Conservation (phyloP, 805 yeast genomes). For the Saccharomycopsis oosterbeekiorum region DNA sequence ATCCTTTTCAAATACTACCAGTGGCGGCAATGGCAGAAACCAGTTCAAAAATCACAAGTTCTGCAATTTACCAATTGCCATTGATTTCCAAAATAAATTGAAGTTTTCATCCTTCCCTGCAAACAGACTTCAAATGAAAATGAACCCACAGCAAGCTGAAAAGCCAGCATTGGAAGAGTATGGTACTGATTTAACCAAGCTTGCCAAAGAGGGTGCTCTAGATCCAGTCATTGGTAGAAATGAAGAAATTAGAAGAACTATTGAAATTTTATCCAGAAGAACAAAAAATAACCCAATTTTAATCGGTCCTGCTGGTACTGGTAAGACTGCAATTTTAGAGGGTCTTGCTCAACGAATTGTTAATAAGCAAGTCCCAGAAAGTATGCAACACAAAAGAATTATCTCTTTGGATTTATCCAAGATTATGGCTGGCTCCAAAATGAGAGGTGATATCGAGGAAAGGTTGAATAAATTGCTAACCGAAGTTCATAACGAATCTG, state of each 20-base stretch:
- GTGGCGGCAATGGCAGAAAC: neutral
- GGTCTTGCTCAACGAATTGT: conserved; percentile 92
- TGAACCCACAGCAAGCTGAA: conserved; percentile 34
- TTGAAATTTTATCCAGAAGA: conserved; percentile 84
- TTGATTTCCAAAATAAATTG: neutral
- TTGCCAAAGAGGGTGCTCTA: conserved; percentile 82
- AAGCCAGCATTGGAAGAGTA: conserved; percentile 74
- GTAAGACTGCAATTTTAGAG: conserved; percentile 94
- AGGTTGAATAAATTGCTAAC: conserved; percentile 70
- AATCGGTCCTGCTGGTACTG: conserved; percentile 96
- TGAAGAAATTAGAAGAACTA: conserved; percentile 86
- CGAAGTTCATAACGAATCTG: conserved; percentile 55
- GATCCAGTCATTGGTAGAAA: conserved; percentile 98
- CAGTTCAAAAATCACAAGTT: neutral
- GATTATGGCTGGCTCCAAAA: conserved; percentile 89
- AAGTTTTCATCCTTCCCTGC: neutral
- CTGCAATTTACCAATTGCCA: neutral
- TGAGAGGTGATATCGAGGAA: conserved; percentile 92
- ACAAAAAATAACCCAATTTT: conserved; percentile 93
- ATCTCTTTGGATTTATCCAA: conserved; percentile 82
- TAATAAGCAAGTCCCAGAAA: conserved; percentile 88
- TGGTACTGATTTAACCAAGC: conserved; percentile 76
- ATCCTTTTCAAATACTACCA: neutral
- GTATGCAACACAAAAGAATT: conserved; percentile 77
- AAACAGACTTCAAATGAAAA: conserved; percentile 11